These are phyloP conservation scores for Pseudocercospora fijiensis DNA, from an alignment of 2,329 filamentous ascomycete genomes.

Conservation along the genomic window DNA sequence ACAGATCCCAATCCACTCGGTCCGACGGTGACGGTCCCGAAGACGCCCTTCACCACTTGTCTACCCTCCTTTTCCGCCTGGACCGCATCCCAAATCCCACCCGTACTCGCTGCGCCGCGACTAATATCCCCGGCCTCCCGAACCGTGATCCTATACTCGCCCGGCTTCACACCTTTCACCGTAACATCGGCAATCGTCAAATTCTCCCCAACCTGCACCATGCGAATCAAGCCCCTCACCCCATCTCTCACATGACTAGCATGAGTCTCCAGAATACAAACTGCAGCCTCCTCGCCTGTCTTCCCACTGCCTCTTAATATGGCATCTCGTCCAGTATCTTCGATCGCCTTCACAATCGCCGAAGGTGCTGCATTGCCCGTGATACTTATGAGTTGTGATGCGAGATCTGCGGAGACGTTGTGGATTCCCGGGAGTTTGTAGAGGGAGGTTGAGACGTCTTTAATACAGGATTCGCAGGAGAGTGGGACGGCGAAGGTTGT, in stretches of 20 bases:
- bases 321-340: conserved; percentile 86
- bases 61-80: conserved; percentile 46
- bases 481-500: conserved; percentile 94
- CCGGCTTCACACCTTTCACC: conserved; percentile 75
- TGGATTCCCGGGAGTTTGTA: conserved; percentile 69
- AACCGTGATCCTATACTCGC: conserved; percentile 79
- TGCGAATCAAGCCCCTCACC: conserved; percentile 85
- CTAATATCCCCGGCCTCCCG: conserved; percentile 86
- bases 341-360: conserved; percentile 82
- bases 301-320: conserved; percentile 86
- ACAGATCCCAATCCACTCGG: conserved; percentile 72
- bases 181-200: conserved; percentile 86
- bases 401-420: conserved; percentile 77
- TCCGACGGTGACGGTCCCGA: conserved; percentile 75
- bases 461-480: conserved; percentile 85
- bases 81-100: conserved; percentile 71
- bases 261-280: conserved; percentile 93
- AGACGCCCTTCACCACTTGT: conserved; percentile 58
- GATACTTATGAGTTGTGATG: conserved; percentile 79
- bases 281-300: conserved; percentile 73
- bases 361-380: conserved; percentile 91
- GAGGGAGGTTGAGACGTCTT: conserved; percentile 77
- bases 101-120: conserved; percentile 76
- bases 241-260: conserved; percentile 50
- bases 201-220: conserved; percentile 82